These are phyloP conservation scores for Neofusicoccum cordaticola DNA, from an alignment of 2,329 filamentous ascomycete species.

Conservation along the genomic window DNA sequence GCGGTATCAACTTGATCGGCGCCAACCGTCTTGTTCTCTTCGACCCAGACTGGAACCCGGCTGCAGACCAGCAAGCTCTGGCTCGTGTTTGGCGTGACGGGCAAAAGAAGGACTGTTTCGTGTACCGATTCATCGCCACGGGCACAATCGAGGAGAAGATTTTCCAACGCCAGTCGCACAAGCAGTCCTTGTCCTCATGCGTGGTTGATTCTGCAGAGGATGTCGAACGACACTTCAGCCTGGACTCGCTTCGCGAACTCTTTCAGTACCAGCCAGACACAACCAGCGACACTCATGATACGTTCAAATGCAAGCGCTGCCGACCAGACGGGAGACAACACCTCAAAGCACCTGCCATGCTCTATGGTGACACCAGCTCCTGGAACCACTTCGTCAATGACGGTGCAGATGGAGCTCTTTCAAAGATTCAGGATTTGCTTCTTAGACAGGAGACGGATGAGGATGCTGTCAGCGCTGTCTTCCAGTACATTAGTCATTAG, in stretches of 20 bases:
- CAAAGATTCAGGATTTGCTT: slow-evolving; percentile 84
- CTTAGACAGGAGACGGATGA: slow-evolving; percentile 80
- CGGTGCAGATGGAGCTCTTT: slow-evolving; percentile 62
- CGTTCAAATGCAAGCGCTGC: slow-evolving; percentile 97
- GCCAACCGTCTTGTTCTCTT: slow-evolving; percentile 94
- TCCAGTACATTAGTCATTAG: slow-evolving; percentile 95
- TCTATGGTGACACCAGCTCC: slow-evolving; percentile 97
- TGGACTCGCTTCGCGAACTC: slow-evolving; percentile 85
- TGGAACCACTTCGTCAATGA: slow-evolving; percentile 97
- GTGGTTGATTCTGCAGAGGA: slow-evolving; percentile 97
- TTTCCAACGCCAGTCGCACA: slow-evolving; percentile 97
- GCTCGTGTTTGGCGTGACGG: slow-evolving; percentile 98
- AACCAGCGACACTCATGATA: slow-evolving; percentile 91
- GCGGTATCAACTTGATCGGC: slow-evolving; percentile 91
- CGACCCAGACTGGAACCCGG: slow-evolving; percentile 93
- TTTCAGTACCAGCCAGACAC: slow-evolving; percentile 90
- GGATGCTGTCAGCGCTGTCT: slow-evolving; percentile 84
- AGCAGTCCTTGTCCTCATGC: slow-evolving; percentile 92
- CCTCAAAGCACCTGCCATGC: slow-evolving; percentile 88
- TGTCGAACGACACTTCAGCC: slow-evolving; percentile 91
- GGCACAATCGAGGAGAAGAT: slow-evolving; percentile 99
- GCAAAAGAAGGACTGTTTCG: slow-evolving; percentile 98
- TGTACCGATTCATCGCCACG: slow-evolving; percentile 98
- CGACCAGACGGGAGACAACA: slow-evolving; percentile 77
- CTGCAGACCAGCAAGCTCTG: slow-evolving; percentile 93